Evolutionary conservation across 2,329 filamentous ascomycete genomes (phyloP), one percentile per base, ranked within the genome.

Genomic region (Sordariomycetes sp.): DNA sequence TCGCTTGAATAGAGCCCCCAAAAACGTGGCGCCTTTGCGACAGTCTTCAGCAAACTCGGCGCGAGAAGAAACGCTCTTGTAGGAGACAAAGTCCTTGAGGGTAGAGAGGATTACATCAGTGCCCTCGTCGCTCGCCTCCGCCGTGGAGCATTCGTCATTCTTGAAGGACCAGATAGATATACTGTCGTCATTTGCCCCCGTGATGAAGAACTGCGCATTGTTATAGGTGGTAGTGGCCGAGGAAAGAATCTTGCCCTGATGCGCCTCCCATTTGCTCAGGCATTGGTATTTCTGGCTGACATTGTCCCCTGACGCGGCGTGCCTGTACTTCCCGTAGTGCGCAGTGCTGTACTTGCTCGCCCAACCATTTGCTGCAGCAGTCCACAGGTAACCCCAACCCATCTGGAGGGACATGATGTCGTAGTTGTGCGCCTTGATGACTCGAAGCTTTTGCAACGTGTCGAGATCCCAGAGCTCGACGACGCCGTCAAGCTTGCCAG

Each of bases 401-500:
- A 95, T 82, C 42, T 86, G 82, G 28, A 96, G 66, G 1, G 86
- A 82, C 67, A 93, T 86, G 32, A 96, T 75, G 53, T 96, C 86
- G 28, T 79, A 80, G 21, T 75, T 75, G 46, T 87, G 82, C 1
- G 82, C 78, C 50, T 83, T 87, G 50, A 98, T 82, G 14, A 86
- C 87, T 37, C 92, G 74, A 29, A 98, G 70, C 32, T 92, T 79
- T 58, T 98, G 92, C 35, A 82, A 79, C 0, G 92, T 96, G 52
- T 96, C 90, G 11, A 98, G 69, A 53, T 98, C 93, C 90, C 93
- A 98, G 9, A 98, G 75, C 53, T 96, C 90, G 39, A 98, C 77
- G 33, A 94, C 75, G 16, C 92, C 93, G 25, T 85, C 79, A 1
- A 87, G 73, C 46, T 93, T 83, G 30, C 92, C 92, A 39, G 84